Percentiles rank a stretch among this genome's conserved stretches.
These are phyloP conservation scores for Macadamia integrifolia DNA, from an alignment of 164 flowering plant species.

Conservation along the genomic window DNA sequence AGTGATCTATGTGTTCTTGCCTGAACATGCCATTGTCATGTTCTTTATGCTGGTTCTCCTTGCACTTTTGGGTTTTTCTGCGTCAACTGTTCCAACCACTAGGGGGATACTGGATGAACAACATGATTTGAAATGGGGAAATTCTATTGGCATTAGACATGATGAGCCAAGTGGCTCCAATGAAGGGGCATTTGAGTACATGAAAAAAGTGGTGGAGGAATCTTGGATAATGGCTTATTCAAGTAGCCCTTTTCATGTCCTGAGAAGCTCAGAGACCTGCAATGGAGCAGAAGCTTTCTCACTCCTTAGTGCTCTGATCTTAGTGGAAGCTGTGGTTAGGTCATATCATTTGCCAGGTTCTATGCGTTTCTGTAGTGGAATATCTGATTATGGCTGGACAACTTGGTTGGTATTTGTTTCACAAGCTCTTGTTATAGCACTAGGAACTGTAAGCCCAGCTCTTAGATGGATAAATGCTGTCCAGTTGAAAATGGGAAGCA, in stretches of 20 bases:
- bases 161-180: too few relatives aligned
- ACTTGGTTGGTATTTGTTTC: constrained; percentile 26
- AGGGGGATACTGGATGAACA: constrained; percentile 30
- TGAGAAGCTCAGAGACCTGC: constrained; percentile 48
- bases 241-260: constrained; percentile 51
- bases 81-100: constrained; percentile 12
- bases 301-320: constrained; percentile 31
- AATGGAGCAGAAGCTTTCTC: constrained; percentile 50
- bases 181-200: too few relatives aligned
- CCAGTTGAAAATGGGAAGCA: constrained; percentile 23
- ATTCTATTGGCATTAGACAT: too few relatives aligned
- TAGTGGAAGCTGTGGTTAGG: constrained; percentile 39
- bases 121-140: constrained; percentile 19
- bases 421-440: constrained; percentile 38
- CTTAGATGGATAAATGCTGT: constrained; percentile 44
- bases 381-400: constrained; percentile 62
- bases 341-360: constrained; percentile 28
- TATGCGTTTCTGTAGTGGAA: constrained; percentile 38
- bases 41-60: constrained; percentile 30
- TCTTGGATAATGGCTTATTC: constrained; percentile 69
- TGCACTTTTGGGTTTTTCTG: constrained; percentile 2
- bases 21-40: constrained; percentile 37
- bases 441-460: constrained; percentile 52
- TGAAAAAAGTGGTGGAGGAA: constrained; percentile 31
- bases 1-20: constrained; percentile 36